Conservation (phyloP, 108 stramenopile species). For the Aurantiochytrium sp. region DNA sequence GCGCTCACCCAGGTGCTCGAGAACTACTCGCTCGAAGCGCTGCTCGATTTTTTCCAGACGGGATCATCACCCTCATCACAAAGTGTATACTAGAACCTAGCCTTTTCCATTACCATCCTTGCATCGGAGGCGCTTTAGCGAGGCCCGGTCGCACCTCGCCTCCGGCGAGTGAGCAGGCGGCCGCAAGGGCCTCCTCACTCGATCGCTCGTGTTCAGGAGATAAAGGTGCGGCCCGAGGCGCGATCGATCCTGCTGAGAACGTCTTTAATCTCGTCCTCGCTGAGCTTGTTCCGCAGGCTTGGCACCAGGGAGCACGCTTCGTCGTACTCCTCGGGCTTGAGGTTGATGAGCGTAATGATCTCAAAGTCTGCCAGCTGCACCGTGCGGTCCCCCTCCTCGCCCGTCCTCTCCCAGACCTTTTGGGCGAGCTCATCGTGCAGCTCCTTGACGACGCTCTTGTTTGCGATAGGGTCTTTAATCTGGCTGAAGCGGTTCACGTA, state of each 20-base stretch:
- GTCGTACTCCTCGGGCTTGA: background rate
- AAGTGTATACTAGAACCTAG: too few relatives aligned
- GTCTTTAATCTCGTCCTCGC: background rate
- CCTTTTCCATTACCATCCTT: too few relatives aligned
- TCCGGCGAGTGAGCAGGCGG: too few relatives aligned
- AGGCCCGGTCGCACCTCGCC: too few relatives aligned
- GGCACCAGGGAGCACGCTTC: background rate
- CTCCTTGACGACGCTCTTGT: slow-evolving; percentile 13
- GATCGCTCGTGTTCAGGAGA: too few relatives aligned
- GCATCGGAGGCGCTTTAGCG: too few relatives aligned
- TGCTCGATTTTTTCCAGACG: background rate
- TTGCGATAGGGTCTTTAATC: slow-evolving; percentile 1
- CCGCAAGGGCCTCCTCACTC: too few relatives aligned
- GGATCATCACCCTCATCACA: too few relatives aligned
- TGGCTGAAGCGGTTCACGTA: slow-evolving; percentile 19
- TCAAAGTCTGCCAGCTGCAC: background rate
- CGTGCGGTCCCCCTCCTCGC: background rate
- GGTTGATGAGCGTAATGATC: background rate
- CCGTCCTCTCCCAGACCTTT: background rate
- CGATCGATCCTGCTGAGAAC: background rate
- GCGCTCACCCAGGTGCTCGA: background rate
- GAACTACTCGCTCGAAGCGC: background rate
- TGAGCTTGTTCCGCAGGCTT: background rate
- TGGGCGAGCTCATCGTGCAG: background rate
- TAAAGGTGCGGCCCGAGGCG: background rate